phyloP scores from a whole-genome alignment of 306 rosid genomes.

The Lotus japonicus region DNA sequence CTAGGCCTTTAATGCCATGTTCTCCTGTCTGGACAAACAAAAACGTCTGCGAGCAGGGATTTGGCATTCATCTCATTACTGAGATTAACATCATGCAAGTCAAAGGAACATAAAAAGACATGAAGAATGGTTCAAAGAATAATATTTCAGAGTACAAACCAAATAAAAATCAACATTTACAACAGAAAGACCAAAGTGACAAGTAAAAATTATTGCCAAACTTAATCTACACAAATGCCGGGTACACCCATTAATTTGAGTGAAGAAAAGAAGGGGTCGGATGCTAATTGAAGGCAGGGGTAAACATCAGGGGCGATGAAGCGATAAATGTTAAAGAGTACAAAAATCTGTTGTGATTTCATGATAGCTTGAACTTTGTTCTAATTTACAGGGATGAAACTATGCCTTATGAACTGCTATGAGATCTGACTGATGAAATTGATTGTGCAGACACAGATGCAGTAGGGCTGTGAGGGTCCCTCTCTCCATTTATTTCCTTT shows the following conservation, averaged over 20 bases:
- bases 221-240: conserved; percentile 26
- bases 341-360: conserved; percentile 19
- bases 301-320: conserved; percentile 16
- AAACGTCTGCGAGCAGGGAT: neutral
- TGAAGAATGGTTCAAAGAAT: conserved; percentile 16
- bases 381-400: conserved; percentile 38
- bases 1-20: too few species aligned
- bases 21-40: too few species aligned
- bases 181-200: conserved; percentile 17
- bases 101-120: neutral
- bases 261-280: neutral
- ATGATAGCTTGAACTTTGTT: conserved; percentile 7
- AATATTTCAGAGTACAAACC: conserved; percentile 23
- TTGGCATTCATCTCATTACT: neutral
- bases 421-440: conserved; percentile 88
- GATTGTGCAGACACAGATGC: conserved; percentile 97
- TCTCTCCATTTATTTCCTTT: conserved; percentile 70
- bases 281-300: neutral
- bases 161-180: conserved; percentile 48
- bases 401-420: conserved; percentile 60
- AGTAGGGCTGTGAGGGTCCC: conserved; percentile 87
- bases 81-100: too few species aligned
- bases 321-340: conserved; percentile 9
- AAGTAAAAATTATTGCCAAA: conserved; percentile 13
- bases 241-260: conserved; percentile 1